These are phyloP conservation scores for Geotrichum ghanense DNA, from an alignment of 805 yeast species.

Conservation along the genomic window DNA sequence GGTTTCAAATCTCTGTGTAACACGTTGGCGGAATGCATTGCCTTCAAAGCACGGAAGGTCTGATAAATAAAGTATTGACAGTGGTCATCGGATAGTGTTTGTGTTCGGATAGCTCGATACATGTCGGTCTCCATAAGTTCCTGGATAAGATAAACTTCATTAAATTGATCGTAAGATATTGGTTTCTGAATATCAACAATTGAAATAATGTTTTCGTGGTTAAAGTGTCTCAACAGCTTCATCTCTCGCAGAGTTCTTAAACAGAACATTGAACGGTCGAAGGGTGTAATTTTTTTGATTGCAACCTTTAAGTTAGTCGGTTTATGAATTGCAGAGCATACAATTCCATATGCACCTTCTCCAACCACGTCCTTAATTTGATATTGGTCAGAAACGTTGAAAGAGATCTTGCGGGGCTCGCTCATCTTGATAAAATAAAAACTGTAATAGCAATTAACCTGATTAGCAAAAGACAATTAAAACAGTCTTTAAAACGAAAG, in stretches of 20 bases:
- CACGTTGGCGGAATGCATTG: slow-evolving; percentile 88
- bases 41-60: slow-evolving; percentile 79
- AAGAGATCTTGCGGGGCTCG: slow-evolving; percentile 35
- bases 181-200: slow-evolving; percentile 87
- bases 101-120: slow-evolving; percentile 92
- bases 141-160: slow-evolving; percentile 69
- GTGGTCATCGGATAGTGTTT: slow-evolving; percentile 80
- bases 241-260: slow-evolving; percentile 82
- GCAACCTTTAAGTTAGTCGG: slow-evolving; percentile 89
- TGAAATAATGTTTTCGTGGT: slow-evolving; percentile 86
- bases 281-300: slow-evolving; percentile 87
- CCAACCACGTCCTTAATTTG: slow-evolving; percentile 80
- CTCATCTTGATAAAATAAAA: too few species aligned
- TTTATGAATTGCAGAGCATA: slow-evolving; percentile 74
- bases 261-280: slow-evolving; percentile 80
- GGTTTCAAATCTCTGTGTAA: slow-evolving; percentile 92
- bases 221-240: slow-evolving; percentile 78
- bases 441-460: too few species aligned
- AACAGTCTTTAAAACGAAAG: too few species aligned
- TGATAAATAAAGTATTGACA: slow-evolving; percentile 90
- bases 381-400: slow-evolving; percentile 81
- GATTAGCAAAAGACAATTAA: too few species aligned
- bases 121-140: slow-evolving; percentile 98
- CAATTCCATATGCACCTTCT: slow-evolving; percentile 95
- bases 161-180: slow-evolving; percentile 56